Conservation (phyloP, 2,329 filamentous ascomycete genomes). For the Epichloe sibirici region DNA sequence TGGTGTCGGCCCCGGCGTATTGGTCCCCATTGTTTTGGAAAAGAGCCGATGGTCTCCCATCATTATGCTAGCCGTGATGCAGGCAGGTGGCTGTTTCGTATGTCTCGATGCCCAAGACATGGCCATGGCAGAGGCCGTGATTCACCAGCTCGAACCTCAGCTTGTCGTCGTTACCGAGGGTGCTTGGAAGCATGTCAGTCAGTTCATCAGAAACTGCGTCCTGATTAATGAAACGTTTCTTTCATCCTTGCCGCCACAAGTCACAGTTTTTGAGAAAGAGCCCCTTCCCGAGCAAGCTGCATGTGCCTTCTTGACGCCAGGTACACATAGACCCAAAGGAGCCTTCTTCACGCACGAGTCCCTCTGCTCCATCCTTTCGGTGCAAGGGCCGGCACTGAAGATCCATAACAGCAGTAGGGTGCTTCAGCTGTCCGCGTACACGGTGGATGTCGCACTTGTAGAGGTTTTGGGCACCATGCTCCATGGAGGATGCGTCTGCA, state of each 20-base stretch:
- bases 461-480: conserved; percentile 41
- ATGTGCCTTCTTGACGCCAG: conserved; percentile 48
- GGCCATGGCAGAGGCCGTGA: conserved; percentile 27
- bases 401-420: conserved; percentile 41
- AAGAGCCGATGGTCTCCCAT: conserved; percentile 59
- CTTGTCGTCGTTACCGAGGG: conserved; percentile 33
- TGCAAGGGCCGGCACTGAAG: conserved; percentile 36
- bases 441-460: conserved; percentile 38
- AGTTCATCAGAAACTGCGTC: conserved; percentile 27
- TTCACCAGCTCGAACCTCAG: conserved; percentile 30
- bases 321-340: conserved; percentile 39
- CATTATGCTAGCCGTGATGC: conserved; percentile 56
- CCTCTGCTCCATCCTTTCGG: conserved; percentile 40
- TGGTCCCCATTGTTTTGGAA: conserved; percentile 56
- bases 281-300: conserved; percentile 36
- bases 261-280: conserved; percentile 17
- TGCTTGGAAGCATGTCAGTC: conserved; percentile 26
- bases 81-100: conserved; percentile 41
- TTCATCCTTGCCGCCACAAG: conserved; percentile 20
- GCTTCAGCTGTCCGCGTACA: conserved; percentile 41
- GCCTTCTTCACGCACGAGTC: conserved; percentile 50
- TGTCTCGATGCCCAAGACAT: conserved; percentile 35
- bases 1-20: conserved; percentile 37
- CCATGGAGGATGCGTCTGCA: conserved; percentile 46
- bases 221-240: conserved; percentile 31